Evolutionary conservation across 2,329 filamentous ascomycete species (phyloP), one percentile per base, ranked within the genome.

Genomic region (Colletotrichum sp.): DNA sequence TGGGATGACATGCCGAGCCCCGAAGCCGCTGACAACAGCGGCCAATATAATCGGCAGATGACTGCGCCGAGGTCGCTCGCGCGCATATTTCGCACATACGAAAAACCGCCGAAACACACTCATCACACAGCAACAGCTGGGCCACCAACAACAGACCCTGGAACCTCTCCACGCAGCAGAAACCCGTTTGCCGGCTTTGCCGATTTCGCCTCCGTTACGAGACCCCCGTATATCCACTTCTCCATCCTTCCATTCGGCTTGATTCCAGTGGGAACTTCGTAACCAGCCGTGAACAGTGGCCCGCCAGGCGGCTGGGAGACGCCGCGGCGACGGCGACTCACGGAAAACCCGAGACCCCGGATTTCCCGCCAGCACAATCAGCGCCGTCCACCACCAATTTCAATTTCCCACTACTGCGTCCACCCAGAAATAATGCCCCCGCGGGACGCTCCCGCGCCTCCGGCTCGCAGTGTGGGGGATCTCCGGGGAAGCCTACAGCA

Each of bases 401-500:
- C 36, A 34, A 62, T n/a, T 24, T 32, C 57, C 59, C 57, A 30
- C 72, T 36, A 52, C 64, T 59, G 63, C 69, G 73, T 68, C 26
- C 73, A 69, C 44, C 39, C 26, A 34, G 30, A 73, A 34, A 16
- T 36, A 32, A 36, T 18, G 12, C 16, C 71, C 75, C 62, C 39
- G 26, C 64, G 71, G 52, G 55, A 68, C 21, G 62, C 60, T 71
- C 62, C 66, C 71, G 49, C 52, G 52, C 36, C 60, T 66, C 57
- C 71, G 71, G 36, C 65, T 59, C 18, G n/a, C 21, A 28, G 24
- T 71, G 71, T 75, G 71, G 71, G 75, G 71, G 75, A 71, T 70
- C 60, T 77, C 71, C 75, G 75, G 67, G 72, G 60, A 44, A 67
- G 34, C 70, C 70, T 44, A 10, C 63, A 39, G 15, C n/a, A 12